Evolutionary conservation across 768 basidiomycete species (phyloP), one percentile per base, ranked within the genome.

Genomic region (Rubroboletus satanas): DNA sequence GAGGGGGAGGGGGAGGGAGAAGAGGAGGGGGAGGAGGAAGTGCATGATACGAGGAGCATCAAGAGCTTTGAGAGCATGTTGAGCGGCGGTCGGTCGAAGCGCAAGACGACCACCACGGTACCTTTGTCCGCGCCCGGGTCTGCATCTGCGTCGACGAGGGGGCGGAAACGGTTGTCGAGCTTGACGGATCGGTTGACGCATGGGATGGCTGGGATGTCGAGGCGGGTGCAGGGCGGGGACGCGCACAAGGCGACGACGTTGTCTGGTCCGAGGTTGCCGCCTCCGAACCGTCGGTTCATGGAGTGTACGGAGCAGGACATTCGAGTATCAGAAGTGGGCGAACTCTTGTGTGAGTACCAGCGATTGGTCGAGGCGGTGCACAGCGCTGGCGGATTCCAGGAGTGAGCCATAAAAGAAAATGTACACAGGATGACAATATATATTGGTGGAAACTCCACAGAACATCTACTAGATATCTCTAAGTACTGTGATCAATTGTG

Each of bases 21-120:
- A 15, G 73, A 66, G 2, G 56, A 58, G 1, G 65, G 70, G 1
- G 73, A 41, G 2, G 57, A 51, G 5, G 65, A 74, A 47, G 67
- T 61, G 44, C 71, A 77, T 53, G 91, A 92, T 68, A 62, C 83
- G 41, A 77, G 87, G 71, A 93, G 91, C 61, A 88, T 94, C 50
- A 75, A 83, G 60, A 94, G 92, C 67, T 93, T 95, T 64, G 87
- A 86, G 75, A 93, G 82, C 60, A 93, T 92, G 91, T 75, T 92
- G 78, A 84, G 76, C 36, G 29, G 61, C 11, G 52, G 62, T 28
- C 69, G 57, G 52, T 58, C 59, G 49, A 67, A 51, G 55, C 61
- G 60, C 33, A 65, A 60, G 59, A 39, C 38, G 35, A 31, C 5
- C 2, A n/a, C 33, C 12, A 36, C 11, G 6, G 28, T n/a, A 0